A percentile compares a stretch with the other conserved stretches of the same genome.
Conservation (phyloP, 2,329 filamentous ascomycete species). For the Mycosphaerella sp. region DNA sequence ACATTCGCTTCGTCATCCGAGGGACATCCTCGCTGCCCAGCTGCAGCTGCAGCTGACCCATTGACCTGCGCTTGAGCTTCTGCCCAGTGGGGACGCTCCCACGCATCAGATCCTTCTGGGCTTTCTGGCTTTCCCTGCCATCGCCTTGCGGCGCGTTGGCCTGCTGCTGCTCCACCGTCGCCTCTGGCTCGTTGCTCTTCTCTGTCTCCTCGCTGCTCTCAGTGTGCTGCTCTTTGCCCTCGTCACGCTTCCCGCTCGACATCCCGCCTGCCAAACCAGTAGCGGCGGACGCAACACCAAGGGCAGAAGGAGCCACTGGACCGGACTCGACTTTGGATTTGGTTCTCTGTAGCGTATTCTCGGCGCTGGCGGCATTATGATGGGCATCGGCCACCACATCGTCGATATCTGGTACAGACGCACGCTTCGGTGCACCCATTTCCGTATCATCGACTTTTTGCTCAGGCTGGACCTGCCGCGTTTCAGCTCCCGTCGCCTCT, state of each 20-base stretch:
- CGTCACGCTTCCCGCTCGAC: background rate
- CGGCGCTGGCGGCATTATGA: background rate
- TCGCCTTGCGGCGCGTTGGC: background rate
- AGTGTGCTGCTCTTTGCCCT: background rate
- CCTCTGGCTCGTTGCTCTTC: background rate
- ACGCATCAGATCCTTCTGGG: constrained; percentile 14
- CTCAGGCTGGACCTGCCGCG: constrained; percentile 8
- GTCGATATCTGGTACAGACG: constrained; percentile 7
- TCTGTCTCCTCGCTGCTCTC: background rate
- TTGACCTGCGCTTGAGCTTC: constrained; percentile 9
- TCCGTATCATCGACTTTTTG: constrained; percentile 22
- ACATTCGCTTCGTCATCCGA: constrained; percentile 6
- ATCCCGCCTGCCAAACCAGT: background rate
- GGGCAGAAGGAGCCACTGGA: background rate
- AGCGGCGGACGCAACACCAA: background rate
- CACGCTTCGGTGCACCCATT: constrained; percentile 20
- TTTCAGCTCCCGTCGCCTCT: constrained; percentile 9
- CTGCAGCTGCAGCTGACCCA: background rate
- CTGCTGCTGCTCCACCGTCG: background rate
- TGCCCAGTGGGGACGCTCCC: constrained; percentile 14
- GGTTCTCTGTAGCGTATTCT: background rate
- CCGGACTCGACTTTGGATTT: background rate
- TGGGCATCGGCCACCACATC: constrained; percentile 1
- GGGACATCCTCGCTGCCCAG: background rate
- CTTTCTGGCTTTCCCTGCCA: constrained; percentile 17